phyloP scores from a whole-genome alignment of 148 eudicot genomes.

The Vaccinium darrowii region DNA sequence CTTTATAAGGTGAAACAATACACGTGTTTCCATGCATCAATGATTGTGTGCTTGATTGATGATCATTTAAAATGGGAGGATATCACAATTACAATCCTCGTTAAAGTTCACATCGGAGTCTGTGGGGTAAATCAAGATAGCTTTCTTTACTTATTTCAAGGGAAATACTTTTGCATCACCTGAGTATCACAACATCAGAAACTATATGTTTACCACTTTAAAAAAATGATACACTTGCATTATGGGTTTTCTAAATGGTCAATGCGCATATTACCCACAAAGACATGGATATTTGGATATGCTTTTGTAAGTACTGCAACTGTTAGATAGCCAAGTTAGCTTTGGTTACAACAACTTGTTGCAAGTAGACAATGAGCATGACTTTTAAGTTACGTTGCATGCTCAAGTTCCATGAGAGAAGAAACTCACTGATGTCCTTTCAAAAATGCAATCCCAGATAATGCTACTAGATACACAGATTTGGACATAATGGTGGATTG shows the following conservation, averaged over 20 bases:
- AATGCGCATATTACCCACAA: too few species aligned
- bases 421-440: neutral
- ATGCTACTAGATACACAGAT: neutral
- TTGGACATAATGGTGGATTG: neutral
- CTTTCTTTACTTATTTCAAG: neutral
- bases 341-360: neutral
- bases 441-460: neutral
- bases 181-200: too few species aligned
- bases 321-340: neutral
- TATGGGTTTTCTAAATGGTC: too few species aligned
- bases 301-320: neutral
- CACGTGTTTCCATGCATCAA: neutral
- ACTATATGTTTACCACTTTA: too few species aligned
- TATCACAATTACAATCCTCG: neutral
- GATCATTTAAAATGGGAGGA: neutral
- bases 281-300: neutral
- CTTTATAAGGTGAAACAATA: neutral
- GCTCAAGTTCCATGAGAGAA: too few species aligned
- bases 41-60: neutral
- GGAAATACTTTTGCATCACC: neutral
- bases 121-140: neutral
- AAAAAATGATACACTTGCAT: too few species aligned
- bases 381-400: too few species aligned
- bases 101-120: neutral
- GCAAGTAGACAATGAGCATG: too few species aligned